phyloP scores from a whole-genome alignment of 2,329 filamentous ascomycete genomes.

The Trichoderma sp. region DNA sequence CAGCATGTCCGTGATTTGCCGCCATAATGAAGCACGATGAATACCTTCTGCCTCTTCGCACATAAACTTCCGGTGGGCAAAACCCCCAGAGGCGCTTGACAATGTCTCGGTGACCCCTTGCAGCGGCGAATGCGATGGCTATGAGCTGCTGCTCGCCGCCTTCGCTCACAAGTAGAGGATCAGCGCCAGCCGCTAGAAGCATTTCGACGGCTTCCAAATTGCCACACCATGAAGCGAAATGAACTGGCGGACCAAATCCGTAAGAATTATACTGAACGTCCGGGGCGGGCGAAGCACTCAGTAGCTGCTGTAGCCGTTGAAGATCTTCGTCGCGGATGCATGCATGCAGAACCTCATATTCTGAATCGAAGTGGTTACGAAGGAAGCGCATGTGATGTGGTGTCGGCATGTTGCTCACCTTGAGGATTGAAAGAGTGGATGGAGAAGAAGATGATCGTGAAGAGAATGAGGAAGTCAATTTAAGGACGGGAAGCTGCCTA shows the following conservation, averaged over 20 bases:
- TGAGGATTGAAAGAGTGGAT: background rate
- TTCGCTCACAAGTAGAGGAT: background rate
- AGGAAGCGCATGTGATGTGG: background rate
- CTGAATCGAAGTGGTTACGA: background rate
- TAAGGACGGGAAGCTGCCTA: background rate
- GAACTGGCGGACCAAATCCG: slow-evolving; percentile 23
- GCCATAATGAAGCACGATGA: slow-evolving; percentile 20
- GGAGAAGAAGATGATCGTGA: background rate
- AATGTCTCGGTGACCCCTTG: slow-evolving; percentile 8
- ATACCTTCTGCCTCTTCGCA: background rate
- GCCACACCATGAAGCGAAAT: slow-evolving; percentile 21
- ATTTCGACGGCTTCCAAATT: slow-evolving; percentile 22
- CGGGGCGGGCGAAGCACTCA: background rate
- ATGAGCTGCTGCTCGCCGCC: background rate
- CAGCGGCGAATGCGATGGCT: slow-evolving; percentile 1
- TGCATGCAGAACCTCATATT: slow-evolving; percentile 16
- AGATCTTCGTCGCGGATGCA: slow-evolving; percentile 21
- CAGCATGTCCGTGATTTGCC: slow-evolving; percentile 22
- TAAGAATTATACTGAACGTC: slow-evolving; percentile 11
- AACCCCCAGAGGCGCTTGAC: slow-evolving; percentile 1
- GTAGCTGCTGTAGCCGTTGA: background rate
- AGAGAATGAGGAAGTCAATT: background rate
- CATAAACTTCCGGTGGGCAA: background rate
- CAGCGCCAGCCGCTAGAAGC: slow-evolving; percentile 22
- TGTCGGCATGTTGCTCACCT: background rate